These are phyloP conservation scores for Phoenix dactylifera DNA, from an alignment of 176 grass and related monocot genomes.

Conservation along the genomic window DNA sequence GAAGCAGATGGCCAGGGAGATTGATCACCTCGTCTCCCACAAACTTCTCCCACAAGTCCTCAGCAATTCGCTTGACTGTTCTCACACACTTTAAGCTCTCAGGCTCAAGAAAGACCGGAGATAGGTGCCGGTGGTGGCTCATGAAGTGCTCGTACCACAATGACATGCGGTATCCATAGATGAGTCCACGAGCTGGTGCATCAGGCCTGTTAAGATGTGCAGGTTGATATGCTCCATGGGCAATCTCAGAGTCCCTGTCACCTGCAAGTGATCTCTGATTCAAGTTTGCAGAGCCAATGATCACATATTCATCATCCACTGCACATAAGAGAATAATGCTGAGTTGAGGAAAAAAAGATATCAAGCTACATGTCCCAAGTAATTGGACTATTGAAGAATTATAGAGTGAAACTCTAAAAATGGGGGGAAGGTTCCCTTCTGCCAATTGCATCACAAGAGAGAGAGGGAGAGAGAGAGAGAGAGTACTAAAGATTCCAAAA, in stretches of 20 bases:
- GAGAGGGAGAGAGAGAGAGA: no score
- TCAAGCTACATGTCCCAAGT: no score
- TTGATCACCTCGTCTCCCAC: constrained; percentile 38
- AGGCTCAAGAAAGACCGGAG: constrained; percentile 22
- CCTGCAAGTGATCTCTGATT: constrained; percentile 89
- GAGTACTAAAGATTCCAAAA: no score
- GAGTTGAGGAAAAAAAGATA: not conserved
- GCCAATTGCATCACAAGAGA: no score
- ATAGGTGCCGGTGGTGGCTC: constrained; percentile 2
- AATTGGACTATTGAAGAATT: no score
- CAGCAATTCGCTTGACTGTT: constrained; percentile 31
- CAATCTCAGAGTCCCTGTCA: constrained; percentile 80
- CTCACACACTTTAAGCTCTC: constrained; percentile 69
- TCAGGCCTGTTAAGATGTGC: constrained; percentile 45
- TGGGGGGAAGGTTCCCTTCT: no score
- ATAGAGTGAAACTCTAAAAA: no score
- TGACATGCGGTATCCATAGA: constrained; percentile 65
- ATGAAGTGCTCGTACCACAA: constrained; percentile 87
- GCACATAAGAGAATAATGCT: not conserved
- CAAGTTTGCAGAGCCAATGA: constrained; percentile 84
- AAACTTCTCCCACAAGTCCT: constrained; percentile 54
- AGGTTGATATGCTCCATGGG: constrained; percentile 83
- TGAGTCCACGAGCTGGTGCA: constrained; percentile 28
- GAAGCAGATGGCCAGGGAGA: constrained; percentile 63
- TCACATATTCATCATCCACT: constrained; percentile 85